Evolutionary conservation across 2,329 filamentous ascomycete species (phyloP).

Genomic region (Fusarium sp.): DNA sequence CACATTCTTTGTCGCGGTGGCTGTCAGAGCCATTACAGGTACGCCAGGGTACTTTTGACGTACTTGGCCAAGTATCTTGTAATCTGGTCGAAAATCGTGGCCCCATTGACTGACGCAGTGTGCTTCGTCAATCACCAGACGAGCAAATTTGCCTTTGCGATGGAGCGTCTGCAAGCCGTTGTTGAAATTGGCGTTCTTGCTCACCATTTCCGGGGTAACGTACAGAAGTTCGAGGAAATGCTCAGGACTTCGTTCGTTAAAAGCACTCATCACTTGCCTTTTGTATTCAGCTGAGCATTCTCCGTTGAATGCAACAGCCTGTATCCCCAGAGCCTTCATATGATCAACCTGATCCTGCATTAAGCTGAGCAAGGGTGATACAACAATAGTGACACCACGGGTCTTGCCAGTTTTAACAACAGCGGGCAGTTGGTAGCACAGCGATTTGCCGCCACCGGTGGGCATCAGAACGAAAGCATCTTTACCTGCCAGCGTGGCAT

Average conservation of each 20-base stretch:
- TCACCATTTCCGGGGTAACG: conserved; percentile 96
- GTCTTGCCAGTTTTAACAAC: conserved; percentile 85
- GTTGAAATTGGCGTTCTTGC: conserved; percentile 78
- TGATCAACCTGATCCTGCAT: conserved; percentile 98
- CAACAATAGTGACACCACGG: conserved; percentile 86
- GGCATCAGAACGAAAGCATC: conserved; percentile 98
- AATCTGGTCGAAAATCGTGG: conserved; percentile 96
- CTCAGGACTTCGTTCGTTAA: conserved; percentile 74
- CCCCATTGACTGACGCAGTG: conserved; percentile 99
- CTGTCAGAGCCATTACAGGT: conserved; percentile 93
- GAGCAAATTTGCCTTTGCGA: conserved; percentile 76
- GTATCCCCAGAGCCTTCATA: conserved; percentile 77
- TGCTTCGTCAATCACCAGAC: conserved; percentile 97
- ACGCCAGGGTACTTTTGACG: conserved; percentile 79
- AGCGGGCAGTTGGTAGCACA: conserved; percentile 95
- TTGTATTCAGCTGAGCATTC: conserved; percentile 74
- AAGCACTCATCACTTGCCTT: conserved; percentile 70
- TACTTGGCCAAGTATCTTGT: conserved; percentile 84
- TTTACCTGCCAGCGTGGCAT: conserved; percentile 86
- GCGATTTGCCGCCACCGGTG: conserved; percentile 94
- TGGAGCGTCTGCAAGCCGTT: conserved; percentile 76
- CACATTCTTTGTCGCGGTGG: conserved; percentile 93
- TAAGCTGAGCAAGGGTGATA: conserved; percentile 93
- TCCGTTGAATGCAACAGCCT: conserved; percentile 84
- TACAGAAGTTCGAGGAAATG: conserved; percentile 88